Conservation (phyloP, 257 asterid species). For the Solanum dulcamara region DNA sequence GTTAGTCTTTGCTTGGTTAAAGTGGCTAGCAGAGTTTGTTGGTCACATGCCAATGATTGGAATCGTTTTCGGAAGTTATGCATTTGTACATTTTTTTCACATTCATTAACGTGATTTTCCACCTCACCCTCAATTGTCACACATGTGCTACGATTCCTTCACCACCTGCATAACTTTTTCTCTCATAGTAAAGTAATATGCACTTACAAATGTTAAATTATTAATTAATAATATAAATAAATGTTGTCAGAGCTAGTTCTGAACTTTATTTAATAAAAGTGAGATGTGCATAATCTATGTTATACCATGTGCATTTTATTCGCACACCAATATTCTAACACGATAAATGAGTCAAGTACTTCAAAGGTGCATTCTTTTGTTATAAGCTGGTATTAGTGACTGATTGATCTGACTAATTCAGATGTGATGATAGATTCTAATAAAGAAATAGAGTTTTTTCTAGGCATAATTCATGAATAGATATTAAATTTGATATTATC, state of each 20-base stretch:
- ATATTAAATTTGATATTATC: no score
- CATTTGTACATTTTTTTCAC: background rate
- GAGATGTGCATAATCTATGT: background rate
- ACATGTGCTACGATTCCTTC: conserved; percentile 4
- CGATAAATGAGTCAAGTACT: background rate
- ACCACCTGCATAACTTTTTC: background rate
- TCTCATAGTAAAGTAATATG: background rate
- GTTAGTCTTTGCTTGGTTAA: background rate
- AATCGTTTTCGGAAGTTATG: background rate
- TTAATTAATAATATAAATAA: background rate
- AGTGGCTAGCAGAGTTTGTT: background rate
- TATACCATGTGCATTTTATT: background rate
- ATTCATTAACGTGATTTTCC: conserved; percentile 3
- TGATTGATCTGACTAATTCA: background rate
- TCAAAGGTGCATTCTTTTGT: no score
- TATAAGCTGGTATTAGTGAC: no score
- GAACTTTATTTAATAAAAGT: background rate
- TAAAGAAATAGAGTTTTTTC: background rate
- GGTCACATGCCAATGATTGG: background rate
- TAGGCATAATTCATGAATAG: background rate
- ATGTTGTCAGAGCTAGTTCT: background rate
- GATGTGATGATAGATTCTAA: background rate
- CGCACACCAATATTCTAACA: background rate
- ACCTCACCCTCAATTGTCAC: background rate
- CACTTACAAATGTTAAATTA: background rate